Evolutionary conservation across 129 eudicot species (phyloP).

Genomic region (Helianthus annuus): HanXRQr2.0-SUNRISE NC_035435.2:120281528-120282027

Average conservation of each 20-base stretch:
- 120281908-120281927: slow-evolving; percentile 23
- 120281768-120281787: slow-evolving; percentile 42
- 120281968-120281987: neutral
- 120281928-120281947: neutral
- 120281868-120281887: slow-evolving; percentile 43
- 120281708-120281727: slow-evolving; percentile 19
- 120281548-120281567: slow-evolving; percentile 38
- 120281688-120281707: slow-evolving; percentile 48
- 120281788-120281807: slow-evolving; percentile 42
- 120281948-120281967: slow-evolving; percentile 13
- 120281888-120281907: neutral
- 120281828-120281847: slow-evolving; percentile 73
- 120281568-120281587: slow-evolving; percentile 49
- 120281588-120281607: slow-evolving; percentile 52
- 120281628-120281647: slow-evolving; percentile 42
- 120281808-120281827: slow-evolving; percentile 46
- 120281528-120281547: slow-evolving; percentile 43
- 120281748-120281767: slow-evolving; percentile 55
- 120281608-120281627: slow-evolving; percentile 60
- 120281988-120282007: neutral
- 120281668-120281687: slow-evolving; percentile 42
- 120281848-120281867: slow-evolving; percentile 44
- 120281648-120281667: slow-evolving; percentile 69
- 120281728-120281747: slow-evolving; percentile 13
- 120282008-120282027: neutral